phyloP scores from a whole-genome alignment of 1,139 yeast species.

The Candida glucosophila region DNA sequence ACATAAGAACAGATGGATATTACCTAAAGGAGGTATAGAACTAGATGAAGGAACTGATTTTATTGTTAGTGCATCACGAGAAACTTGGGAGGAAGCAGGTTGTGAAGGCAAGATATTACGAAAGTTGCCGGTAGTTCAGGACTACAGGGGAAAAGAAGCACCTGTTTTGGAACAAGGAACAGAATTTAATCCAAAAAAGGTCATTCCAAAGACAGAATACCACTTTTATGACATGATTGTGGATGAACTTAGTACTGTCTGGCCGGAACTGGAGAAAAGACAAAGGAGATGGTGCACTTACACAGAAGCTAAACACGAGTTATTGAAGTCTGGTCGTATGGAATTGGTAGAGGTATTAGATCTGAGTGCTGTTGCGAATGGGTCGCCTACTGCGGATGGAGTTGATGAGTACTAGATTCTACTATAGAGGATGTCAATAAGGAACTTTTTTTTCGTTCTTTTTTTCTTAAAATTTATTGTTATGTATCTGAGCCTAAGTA shows the following conservation, averaged over 20 bases:
- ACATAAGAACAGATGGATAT: conserved; percentile 64
- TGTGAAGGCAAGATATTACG: conserved; percentile 53
- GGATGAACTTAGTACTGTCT: conserved; percentile 43
- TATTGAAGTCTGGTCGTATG: conserved; percentile 51
- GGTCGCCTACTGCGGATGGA: conserved; percentile 8
- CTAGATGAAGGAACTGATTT: conserved; percentile 61
- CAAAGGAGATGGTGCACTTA: conserved; percentile 70
- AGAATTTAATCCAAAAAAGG: conserved; percentile 30
- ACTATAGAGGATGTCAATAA: conserved; percentile 1
- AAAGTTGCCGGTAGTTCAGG: conserved; percentile 59
- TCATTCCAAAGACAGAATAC: conserved; percentile 66
- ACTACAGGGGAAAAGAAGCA: conserved; percentile 57
- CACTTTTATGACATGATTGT: conserved; percentile 76
- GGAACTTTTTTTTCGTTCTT: background rate
- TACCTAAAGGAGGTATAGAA: conserved; percentile 97
- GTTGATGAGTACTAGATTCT: conserved; percentile 4
- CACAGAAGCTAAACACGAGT: conserved; percentile 61
- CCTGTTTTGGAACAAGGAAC: conserved; percentile 34
- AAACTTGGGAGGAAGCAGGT: conserved; percentile 98
- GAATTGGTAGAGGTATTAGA: conserved; percentile 64
- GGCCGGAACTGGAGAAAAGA: conserved; percentile 68
- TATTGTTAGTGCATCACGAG: conserved; percentile 61
- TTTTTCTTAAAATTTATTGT: too few relatives aligned
- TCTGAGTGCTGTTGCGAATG: conserved; percentile 37
- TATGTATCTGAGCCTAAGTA: too few relatives aligned